A percentile compares a stretch with the other conserved stretches of the same genome.
Conservation (phyloP, 345 rosid genomes). For the Viola odorata region DNA sequence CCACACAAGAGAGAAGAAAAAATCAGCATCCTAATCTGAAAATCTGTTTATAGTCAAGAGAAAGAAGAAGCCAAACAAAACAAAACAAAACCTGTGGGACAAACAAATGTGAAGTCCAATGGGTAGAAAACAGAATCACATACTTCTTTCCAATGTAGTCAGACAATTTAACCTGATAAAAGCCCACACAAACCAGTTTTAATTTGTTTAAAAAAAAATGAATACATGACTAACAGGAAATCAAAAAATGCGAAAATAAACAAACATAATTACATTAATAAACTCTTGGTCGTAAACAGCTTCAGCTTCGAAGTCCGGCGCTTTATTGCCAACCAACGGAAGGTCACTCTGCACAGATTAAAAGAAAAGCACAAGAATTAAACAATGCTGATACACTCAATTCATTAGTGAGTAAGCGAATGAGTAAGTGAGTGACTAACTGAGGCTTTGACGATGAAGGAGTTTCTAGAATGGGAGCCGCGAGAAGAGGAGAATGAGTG, state of each 20-base stretch:
- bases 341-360: constrained; percentile 46
- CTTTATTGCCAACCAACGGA: constrained; percentile 83
- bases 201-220: background rate
- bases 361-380: background rate
- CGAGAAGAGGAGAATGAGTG: constrained; percentile 38
- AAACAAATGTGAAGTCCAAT: constrained; percentile 96
- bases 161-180: constrained; percentile 77
- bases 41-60: background rate
- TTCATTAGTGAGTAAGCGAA: too few species aligned
- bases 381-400: background rate
- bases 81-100: constrained; percentile 76
- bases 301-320: constrained; percentile 95
- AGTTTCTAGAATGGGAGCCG: constrained; percentile 34
- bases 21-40: constrained; percentile 6
- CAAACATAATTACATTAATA: constrained; percentile 47
- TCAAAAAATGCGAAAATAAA: background rate
- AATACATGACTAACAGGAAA: background rate
- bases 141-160: constrained; percentile 96
- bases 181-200: constrained; percentile 8
- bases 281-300: constrained; percentile 97
- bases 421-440: constrained; percentile 25
- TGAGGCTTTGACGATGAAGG: constrained; percentile 59
- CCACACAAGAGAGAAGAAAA: background rate
- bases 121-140: constrained; percentile 98
- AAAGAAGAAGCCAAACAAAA: background rate